Base-by-base conservation (phyloP, 2,329 filamentous ascomycete genomes). In the Pseudocercospora fuligena region DNA sequence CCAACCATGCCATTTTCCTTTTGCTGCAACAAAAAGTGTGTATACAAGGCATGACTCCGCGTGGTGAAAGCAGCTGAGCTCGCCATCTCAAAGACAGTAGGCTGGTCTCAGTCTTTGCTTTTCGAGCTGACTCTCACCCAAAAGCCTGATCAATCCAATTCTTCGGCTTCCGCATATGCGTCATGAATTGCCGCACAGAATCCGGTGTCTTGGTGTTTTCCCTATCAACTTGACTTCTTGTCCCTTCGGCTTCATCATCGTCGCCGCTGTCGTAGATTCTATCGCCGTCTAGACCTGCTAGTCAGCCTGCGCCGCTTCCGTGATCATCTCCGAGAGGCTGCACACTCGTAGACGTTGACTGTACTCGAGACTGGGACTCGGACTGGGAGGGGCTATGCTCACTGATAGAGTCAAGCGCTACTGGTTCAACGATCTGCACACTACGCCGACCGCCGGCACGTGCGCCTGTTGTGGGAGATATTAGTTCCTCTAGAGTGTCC, bases 91-190 rank as follows among this genome's bases (percentile, higher is more conserved):
- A 1, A 31, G 31, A 33, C 31, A 33, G 11, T 12, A 33, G 31
- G 31, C 31, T 8, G 31, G 11, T 33, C 31, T 33, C 31, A 12
- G 31, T 33, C 31, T 2, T 8, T 33, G 31, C 31, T 33, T 33
- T 33, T 12, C 5, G 31, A 33, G 31, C 31, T 33, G 31, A 14
- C 31, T 33, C 31, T 70, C 63, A 69, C n/a, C 70, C 70, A 66
- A 72, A 70, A 47, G 66, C 68, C 53, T 69, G 66, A 43, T 72
- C 70, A 40, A 70, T 68, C 66, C 66, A 69, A 29, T 69, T 69
- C 58, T 70, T 70, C 19, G 70, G 70, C 51, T 61, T 63, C 21
- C 68, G 47, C 68, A 72, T 72, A 29, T 67, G 56, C 33, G 61
- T 67, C 66, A 72, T 66, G 57, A 70, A 68, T 29, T 68, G 63